A percentile compares a stretch with the other conserved stretches of the same genome.
Evolutionary conservation across 2,329 filamentous ascomycete genomes (phyloP).

Genomic region (Alternaria viburni): DNA sequence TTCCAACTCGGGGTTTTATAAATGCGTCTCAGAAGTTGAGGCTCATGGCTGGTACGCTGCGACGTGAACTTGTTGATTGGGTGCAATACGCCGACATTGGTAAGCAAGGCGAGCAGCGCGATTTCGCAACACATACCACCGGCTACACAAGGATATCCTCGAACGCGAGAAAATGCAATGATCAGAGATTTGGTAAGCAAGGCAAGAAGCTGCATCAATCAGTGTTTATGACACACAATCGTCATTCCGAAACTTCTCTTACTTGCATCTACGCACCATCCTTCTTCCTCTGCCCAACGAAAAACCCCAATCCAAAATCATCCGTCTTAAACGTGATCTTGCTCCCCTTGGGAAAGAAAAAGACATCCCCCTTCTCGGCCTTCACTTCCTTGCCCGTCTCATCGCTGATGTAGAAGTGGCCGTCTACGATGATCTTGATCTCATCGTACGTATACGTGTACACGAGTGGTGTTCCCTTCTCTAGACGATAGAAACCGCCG

Average conservation of each 20-base stretch:
- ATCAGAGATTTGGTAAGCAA: background rate
- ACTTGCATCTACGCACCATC: constrained; percentile 16
- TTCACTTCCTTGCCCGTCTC: constrained; percentile 66
- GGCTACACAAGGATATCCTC: background rate
- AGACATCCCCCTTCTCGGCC: constrained; percentile 68
- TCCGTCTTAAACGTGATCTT: constrained; percentile 71
- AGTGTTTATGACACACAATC: background rate
- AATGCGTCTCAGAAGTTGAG: background rate
- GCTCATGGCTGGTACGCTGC: background rate
- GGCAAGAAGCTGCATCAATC: background rate
- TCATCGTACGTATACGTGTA: constrained; percentile 75
- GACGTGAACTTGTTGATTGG: background rate
- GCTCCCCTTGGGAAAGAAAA: constrained; percentile 70
- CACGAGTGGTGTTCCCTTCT: constrained; percentile 70
- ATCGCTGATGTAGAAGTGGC: constrained; percentile 68
- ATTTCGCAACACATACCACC: background rate
- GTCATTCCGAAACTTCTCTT: background rate
- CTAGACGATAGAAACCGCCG: constrained; percentile 69
- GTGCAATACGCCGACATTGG: background rate
- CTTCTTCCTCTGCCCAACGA: constrained; percentile 49
- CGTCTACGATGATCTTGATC: constrained; percentile 76
- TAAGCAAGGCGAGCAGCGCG: background rate
- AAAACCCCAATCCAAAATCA: constrained; percentile 68
- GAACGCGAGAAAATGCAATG: background rate
- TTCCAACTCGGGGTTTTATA: background rate